Conservation (phyloP, 2,329 filamentous ascomycete species). For the Colletotrichum camelliae region DNA sequence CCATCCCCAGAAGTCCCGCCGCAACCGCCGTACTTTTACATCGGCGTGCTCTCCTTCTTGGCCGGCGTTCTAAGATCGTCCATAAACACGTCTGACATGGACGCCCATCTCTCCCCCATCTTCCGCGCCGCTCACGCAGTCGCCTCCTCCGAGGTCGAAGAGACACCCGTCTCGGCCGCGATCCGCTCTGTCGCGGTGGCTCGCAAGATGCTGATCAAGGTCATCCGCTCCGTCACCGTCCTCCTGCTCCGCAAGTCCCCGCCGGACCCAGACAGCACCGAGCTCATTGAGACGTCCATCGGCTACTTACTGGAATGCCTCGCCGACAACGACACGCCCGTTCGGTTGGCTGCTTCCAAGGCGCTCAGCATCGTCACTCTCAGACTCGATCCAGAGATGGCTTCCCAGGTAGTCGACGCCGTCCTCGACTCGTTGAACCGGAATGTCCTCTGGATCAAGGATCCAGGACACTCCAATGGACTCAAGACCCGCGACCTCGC, state of each 20-base stretch:
- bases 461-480: conserved; percentile 25
- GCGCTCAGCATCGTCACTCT: conserved; percentile 86
- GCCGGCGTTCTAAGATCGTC: conserved; percentile 74
- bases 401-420: conserved; percentile 84
- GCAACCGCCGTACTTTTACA: conserved; percentile 72
- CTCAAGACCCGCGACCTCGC: conserved; percentile 62
- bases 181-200: conserved; percentile 79
- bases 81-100: conserved; percentile 76
- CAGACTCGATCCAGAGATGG: conserved; percentile 81
- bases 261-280: conserved; percentile 44
- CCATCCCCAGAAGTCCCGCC: conserved; percentile 41
- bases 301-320: conserved; percentile 80
- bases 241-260: conserved; percentile 63
- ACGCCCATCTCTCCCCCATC: conserved; percentile 67
- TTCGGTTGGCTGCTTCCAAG: conserved; percentile 90
- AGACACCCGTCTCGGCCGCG: conserved; percentile 51
- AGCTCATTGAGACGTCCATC: conserved; percentile 79
- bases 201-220: conserved; percentile 83
- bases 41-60: conserved; percentile 81
- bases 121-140: conserved; percentile 70
- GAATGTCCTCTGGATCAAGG: conserved; percentile 60
- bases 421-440: conserved; percentile 73
- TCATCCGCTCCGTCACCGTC: conserved; percentile 76
- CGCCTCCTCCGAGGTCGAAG: conserved; percentile 48
- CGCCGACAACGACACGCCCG: conserved; percentile 88